These are phyloP conservation scores for Nicotiana benthamiana DNA, from an alignment of 257 asterid genomes.

Conservation along the genomic window DNA sequence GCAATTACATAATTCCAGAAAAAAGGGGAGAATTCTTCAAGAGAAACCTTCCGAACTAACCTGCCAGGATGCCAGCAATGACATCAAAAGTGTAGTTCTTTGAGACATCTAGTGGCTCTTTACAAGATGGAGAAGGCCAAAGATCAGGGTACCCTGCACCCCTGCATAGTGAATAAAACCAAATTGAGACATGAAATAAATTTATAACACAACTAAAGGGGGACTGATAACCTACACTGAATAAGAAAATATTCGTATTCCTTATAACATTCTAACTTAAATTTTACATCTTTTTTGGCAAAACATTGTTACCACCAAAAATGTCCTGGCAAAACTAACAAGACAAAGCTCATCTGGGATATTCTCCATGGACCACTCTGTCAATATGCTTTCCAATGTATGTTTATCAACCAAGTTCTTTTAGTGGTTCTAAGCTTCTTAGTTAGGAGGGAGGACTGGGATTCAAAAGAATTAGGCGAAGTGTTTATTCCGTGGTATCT, in stretches of 20 bases:
- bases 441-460: background rate
- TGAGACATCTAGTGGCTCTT: constrained; percentile 86
- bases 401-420: background rate
- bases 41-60: constrained; percentile 20
- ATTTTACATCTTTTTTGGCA: background rate
- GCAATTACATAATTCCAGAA: background rate
- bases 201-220: background rate
- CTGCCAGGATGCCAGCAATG: constrained; percentile 66
- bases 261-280: background rate
- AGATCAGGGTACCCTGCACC: constrained; percentile 92
- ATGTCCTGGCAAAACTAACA: background rate
- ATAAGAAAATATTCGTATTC: background rate
- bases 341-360: background rate
- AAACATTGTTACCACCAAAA: background rate
- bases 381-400: background rate
- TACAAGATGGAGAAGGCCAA: constrained; percentile 89
- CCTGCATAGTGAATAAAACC: constrained; percentile 36
- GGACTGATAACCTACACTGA: background rate
- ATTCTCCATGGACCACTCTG: background rate
- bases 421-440: background rate
- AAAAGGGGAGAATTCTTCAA: background rate
- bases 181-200: background rate
- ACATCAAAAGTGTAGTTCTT: constrained; percentile 79
- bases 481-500: background rate
- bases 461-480: background rate